These are phyloP conservation scores for Podaxis carcinomalis DNA, from an alignment of 768 basidiomycete species.

Conservation along the genomic window DNA sequence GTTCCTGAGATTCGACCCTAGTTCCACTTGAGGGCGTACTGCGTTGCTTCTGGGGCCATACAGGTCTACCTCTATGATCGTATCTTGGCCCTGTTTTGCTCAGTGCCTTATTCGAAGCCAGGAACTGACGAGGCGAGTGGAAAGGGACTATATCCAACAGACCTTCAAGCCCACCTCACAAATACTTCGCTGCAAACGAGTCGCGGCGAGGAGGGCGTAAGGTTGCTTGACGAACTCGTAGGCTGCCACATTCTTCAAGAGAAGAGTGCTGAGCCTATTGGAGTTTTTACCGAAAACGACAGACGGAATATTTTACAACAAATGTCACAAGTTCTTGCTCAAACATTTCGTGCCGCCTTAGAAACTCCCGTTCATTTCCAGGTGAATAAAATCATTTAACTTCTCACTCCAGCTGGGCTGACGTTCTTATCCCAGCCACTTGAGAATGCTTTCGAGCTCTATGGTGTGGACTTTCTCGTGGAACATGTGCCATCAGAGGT, in stretches of 20 bases:
- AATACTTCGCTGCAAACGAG: constrained; percentile 85
- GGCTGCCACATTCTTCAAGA: constrained; percentile 53
- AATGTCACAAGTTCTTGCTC: constrained; percentile 63
- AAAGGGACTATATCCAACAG: constrained; percentile 25
- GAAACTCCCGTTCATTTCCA: constrained; percentile 84
- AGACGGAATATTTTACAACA: constrained; percentile 48
- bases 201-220: constrained; percentile 65
- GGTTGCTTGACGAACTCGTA: constrained; percentile 74
- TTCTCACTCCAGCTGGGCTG: not conserved
- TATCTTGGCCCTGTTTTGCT: constrained; percentile 86
- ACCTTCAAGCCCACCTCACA: constrained; percentile 79
- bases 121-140: constrained; percentile 21
- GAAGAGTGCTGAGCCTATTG: constrained; percentile 7
- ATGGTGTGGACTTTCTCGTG: constrained; percentile 90
- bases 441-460: constrained; percentile 93
- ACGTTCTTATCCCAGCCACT: constrained; percentile 48
- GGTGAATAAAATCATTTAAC: constrained; percentile 32
- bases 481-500: constrained; percentile 30
- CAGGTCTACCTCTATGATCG: constrained; percentile 77
- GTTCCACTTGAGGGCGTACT: constrained; percentile 95
- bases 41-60: constrained; percentile 71
- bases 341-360: constrained; percentile 83
- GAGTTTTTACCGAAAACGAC: constrained; percentile 28
- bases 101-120: constrained; percentile 61
- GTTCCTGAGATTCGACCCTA: constrained; percentile 26